These are phyloP conservation scores for Cutaneotrichosporon sp. DNA, from an alignment of 1,284 basidiomycete genomes.

Conservation along the genomic window DNA sequence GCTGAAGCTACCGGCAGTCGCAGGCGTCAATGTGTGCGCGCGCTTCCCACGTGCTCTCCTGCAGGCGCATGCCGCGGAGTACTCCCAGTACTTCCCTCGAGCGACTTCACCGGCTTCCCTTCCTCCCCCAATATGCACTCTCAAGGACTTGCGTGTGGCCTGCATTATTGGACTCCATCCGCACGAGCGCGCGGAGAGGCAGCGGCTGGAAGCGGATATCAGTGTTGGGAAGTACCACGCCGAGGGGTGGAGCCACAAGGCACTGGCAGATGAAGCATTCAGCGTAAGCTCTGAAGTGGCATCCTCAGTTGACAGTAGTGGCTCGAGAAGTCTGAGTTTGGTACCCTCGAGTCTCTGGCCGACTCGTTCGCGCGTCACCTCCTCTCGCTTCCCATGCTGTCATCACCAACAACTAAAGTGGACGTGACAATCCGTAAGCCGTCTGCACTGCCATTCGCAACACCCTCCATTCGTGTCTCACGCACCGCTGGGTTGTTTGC, in stretches of 20 bases:
- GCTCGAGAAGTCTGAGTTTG: constrained; percentile 55
- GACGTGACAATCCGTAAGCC: constrained; percentile 69
- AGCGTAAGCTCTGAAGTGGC: constrained; percentile 44
- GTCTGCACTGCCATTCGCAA: constrained; percentile 67
- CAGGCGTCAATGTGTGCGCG: constrained; percentile 19
- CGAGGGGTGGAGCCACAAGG: constrained; percentile 48
- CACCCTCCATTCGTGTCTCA: constrained; percentile 60
- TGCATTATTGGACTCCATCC: constrained; percentile 66
- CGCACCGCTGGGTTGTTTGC: constrained; percentile 51
- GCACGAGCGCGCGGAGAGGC: constrained; percentile 65
- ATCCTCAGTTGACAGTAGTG: constrained; percentile 30
- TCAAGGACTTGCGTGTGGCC: constrained; percentile 57
- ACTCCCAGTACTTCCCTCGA: constrained; percentile 9
- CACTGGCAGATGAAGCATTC: constrained; percentile 48
- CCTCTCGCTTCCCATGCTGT: constrained; percentile 22
- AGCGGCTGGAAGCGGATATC: constrained; percentile 63
- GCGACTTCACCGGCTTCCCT: not conserved
- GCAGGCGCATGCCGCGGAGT: constrained; percentile 26
- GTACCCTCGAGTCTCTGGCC: constrained; percentile 70
- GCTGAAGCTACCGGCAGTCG: constrained; percentile 25
- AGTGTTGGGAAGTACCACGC: constrained; percentile 38
- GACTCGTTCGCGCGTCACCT: constrained; percentile 57
- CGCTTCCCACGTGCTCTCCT: constrained; percentile 36
- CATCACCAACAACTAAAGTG: constrained; percentile 18
- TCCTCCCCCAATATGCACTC: constrained; percentile 8